Percentiles rank a stretch among this genome's conserved stretches.
Evolutionary conservation across 352 stramenopile genomes (phyloP).

Genomic region (Pythium grandisporangium): DNA sequence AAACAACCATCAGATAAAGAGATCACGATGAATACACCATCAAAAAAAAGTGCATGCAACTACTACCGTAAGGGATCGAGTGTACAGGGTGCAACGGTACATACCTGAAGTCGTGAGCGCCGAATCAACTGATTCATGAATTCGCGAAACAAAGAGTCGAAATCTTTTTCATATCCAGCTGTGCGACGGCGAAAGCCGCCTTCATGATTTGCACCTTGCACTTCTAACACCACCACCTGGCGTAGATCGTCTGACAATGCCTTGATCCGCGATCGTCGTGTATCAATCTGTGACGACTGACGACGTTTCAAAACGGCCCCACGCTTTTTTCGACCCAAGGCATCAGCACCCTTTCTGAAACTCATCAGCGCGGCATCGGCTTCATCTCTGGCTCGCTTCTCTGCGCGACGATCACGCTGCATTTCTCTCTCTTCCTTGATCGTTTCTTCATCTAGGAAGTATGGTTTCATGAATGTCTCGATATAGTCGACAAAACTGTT

Average conservation of each 20-base stretch:
- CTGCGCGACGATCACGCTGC: conserved; percentile 63
- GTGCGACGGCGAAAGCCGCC: conserved; percentile 76
- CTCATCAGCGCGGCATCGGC: conserved; percentile 62
- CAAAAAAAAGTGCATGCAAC: no score
- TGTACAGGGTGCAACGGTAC: no score
- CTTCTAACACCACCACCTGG: conserved; percentile 44
- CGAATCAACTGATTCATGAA: conserved; percentile 87
- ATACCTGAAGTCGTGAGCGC: conserved; percentile 74
- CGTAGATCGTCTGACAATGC: conserved; percentile 73
- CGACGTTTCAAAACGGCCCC: conserved; percentile 31
- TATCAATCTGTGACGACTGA: conserved; percentile 69
- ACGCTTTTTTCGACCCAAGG: conserved; percentile 45
- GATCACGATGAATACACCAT: neutral
- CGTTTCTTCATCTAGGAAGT: conserved; percentile 78
- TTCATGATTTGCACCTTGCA: conserved; percentile 49
- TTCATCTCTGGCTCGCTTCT: conserved; percentile 73
- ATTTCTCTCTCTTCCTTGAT: conserved; percentile 77
- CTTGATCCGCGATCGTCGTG: conserved; percentile 73
- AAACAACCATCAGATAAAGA: neutral
- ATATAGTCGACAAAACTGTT: conserved; percentile 94
- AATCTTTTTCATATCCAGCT: conserved; percentile 75
- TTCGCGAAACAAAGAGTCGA: conserved; percentile 77
- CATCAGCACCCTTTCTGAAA: conserved; percentile 23
- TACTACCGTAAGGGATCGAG: no score
- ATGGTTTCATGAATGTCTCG: conserved; percentile 81